Evolutionary conservation across 805 yeast species (phyloP).

Genomic region (Lipomyces oligophaga): DNA sequence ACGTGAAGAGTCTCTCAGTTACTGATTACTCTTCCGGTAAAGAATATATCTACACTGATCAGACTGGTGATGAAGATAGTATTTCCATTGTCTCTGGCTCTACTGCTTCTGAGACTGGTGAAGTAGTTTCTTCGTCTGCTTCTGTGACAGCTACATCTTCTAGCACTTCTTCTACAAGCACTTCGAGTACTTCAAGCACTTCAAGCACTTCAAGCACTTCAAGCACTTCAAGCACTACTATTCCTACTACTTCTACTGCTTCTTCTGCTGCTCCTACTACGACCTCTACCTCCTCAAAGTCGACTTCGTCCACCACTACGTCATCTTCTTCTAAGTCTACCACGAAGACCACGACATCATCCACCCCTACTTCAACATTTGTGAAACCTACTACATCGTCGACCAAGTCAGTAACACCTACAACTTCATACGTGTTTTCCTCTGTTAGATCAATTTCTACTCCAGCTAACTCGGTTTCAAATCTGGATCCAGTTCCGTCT

Average conservation of each 20-base stretch:
- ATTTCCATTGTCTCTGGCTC: conserved; percentile 37
- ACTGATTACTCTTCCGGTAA: conserved; percentile 52
- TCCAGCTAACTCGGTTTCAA: too few species aligned
- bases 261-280: conserved; percentile 4
- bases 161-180: conserved; percentile 23
- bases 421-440: too few species aligned
- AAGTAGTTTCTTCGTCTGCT: conserved; percentile 21
- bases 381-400: conserved; percentile 2
- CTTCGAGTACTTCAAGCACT: conserved; percentile 10
- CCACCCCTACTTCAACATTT: conserved; percentile 4
- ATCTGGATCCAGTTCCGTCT: conserved; percentile 7
- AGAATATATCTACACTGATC: conserved; percentile 43
- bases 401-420: too few species aligned
- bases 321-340: conserved; percentile 8
- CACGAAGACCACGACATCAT: conserved; percentile 5
- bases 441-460: too few species aligned
- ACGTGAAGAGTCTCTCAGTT: conserved; percentile 56
- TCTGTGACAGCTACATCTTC: conserved; percentile 23
- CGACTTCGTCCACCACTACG: conserved; percentile 20
- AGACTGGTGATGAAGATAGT: conserved; percentile 41
- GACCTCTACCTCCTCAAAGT: conserved; percentile 15
- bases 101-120: conserved; percentile 19
- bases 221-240: not conserved
- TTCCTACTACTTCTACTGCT: not conserved
- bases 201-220: conserved; percentile 6